Evolutionary conservation across 139 green algal genomes (phyloP), one percentile per base, ranked within the genome.

Genomic region (Coelastrella sp.): DNA sequence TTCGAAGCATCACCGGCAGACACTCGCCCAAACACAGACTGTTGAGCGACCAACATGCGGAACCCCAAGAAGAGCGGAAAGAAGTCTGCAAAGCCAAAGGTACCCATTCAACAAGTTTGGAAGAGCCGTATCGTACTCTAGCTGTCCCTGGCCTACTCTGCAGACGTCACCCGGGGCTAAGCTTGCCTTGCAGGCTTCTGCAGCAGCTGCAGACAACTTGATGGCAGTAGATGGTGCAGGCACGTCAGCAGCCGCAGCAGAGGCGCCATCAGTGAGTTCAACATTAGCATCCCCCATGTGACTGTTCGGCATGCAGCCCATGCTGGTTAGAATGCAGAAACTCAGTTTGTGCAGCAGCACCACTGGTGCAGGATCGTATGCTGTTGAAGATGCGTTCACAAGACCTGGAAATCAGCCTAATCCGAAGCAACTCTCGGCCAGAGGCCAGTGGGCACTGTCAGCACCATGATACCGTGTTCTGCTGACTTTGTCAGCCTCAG

Each of bases 31-130:
- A 65, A 61, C 13, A 10, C 54, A 66, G 77, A 64, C 47, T 65
- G 8, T 10, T 61, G 47, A 61, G 54, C 77, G n/a, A 54, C 81
- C 61, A 77, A 23, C 81, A 93, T 93, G 90, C 78, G 90, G 80
- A 93, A 93, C 23, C 90, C 90, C 14, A 93, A 93, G 64, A 93
- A 93, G 65, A 57, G 22, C 22, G 22, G 56, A 87, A 91, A 86
- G 56, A 92, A 81, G 7, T 71, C 66, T 81, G 23, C 56, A n/a
- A 89, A 89, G 84, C 20, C 68, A n/a, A 81, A 89, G 84, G 84
- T 85, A 89, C 22, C 7, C 7, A 80, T 17, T 17, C 23, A 80
- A 32, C 60, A 8, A 0, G 71, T 77, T 22, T 59, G n/a, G n/a
- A n/a, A 76, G 17, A 71, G 71, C 4, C 14, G n/a, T 16, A 3